Conservation (phyloP, 73 alveolate genomes). For the Uronychia setigera region DNA sequence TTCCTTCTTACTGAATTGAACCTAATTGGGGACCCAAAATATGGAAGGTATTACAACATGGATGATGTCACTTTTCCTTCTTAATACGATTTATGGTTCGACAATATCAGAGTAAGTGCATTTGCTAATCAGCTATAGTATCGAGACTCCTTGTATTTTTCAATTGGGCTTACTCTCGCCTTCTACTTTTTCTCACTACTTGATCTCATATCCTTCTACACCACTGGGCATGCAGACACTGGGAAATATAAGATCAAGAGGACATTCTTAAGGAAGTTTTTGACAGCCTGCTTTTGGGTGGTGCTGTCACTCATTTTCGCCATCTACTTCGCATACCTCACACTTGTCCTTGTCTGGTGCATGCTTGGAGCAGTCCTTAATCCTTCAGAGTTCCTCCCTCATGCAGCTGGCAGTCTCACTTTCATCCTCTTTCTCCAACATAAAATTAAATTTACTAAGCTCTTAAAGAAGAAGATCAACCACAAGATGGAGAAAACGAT, state of each 20-base stretch:
- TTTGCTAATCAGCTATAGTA: too few species aligned
- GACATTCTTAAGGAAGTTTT: too few species aligned
- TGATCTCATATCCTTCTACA: conserved; percentile 12
- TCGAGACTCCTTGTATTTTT: too few species aligned
- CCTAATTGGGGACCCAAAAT: too few species aligned
- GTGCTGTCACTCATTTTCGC: background rate
- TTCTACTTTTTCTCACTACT: too few species aligned
- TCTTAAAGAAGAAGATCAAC: background rate
- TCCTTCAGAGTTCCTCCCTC: conserved; percentile 25
- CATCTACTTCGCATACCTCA: background rate
- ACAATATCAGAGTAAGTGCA: too few species aligned
- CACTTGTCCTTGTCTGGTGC: conserved; percentile 16
- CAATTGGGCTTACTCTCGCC: too few species aligned
- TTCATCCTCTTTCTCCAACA: background rate
- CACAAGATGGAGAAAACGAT: background rate
- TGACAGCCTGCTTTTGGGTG: too few species aligned
- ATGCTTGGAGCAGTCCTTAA: conserved; percentile 29
- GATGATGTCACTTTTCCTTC: too few species aligned
- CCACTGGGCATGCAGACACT: conserved; percentile 20
- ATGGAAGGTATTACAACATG: too few species aligned
- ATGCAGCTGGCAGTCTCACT: conserved; percentile 8
- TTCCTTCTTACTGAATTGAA: too few species aligned
- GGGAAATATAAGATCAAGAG: conserved; percentile 2
- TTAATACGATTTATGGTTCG: too few species aligned
- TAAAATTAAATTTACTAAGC: background rate